phyloP scores from a whole-genome alignment of 257 asterid genomes.

The Solanum etuberosum region DNA sequence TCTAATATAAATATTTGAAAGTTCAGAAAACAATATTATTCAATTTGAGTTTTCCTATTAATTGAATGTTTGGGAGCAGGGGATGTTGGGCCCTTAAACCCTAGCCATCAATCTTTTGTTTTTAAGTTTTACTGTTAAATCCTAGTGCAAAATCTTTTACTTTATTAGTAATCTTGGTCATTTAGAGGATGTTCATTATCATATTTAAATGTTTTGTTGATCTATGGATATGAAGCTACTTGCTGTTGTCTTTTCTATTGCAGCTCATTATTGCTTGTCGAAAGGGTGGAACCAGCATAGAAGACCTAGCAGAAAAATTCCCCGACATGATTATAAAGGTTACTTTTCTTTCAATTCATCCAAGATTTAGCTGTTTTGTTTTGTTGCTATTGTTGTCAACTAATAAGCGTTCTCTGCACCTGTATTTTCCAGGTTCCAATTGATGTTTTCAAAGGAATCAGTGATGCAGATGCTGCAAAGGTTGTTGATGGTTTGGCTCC shows the following conservation, averaged over 20 bases:
- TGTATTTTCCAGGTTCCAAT: conserved; percentile 58
- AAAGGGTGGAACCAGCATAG: conserved; percentile 98
- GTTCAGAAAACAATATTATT: not conserved
- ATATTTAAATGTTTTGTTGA: not conserved
- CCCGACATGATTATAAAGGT: conserved; percentile 96
- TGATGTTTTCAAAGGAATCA: conserved; percentile 88
- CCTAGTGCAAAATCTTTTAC: not conserved
- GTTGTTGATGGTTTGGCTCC: conserved; percentile 97
- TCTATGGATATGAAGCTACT: not conserved
- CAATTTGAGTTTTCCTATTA: not conserved
- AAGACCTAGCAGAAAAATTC: conserved; percentile 94
- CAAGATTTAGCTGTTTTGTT: not conserved
- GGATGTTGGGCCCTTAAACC: not conserved
- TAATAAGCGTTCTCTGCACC: not conserved
- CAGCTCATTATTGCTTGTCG: conserved; percentile 92
- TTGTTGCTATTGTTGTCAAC: not conserved
- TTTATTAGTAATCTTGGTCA: not conserved
- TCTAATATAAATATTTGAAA: not conserved
- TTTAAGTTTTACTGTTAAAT: not conserved
- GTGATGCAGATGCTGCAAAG: conserved; percentile 95
- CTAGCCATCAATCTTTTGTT: not conserved
- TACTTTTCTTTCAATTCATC: not conserved
- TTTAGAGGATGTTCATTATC: not conserved
- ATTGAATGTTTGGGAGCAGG: not conserved
- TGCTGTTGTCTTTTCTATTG: conserved; percentile 1